Evolutionary conservation across 768 basidiomycete species (phyloP).

Genomic region (Saitozyma sp.): DNA sequence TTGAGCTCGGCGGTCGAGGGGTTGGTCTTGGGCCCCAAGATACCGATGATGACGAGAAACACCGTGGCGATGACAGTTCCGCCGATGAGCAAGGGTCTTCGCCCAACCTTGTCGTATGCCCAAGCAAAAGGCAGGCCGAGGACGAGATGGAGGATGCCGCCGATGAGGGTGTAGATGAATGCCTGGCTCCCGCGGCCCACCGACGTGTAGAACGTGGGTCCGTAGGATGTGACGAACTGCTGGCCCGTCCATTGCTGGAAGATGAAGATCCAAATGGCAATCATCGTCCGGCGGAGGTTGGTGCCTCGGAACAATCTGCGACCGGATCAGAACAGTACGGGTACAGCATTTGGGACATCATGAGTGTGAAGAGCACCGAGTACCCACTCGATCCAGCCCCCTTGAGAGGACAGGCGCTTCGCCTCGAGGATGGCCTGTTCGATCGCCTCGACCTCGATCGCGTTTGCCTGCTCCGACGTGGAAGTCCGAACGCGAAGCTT

Average conservation of each 20-base stretch:
- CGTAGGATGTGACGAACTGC: constrained; percentile 19
- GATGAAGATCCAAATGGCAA: constrained; percentile 9
- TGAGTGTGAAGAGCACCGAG: not conserved
- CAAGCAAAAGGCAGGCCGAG: constrained; percentile 6
- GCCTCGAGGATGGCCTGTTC: constrained; percentile 9
- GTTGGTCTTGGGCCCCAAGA: constrained; percentile 2
- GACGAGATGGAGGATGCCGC: constrained; percentile 3
- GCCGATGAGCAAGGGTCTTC: constrained; percentile 14
- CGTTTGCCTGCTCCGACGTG: not conserved
- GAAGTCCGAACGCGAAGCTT: not conserved
- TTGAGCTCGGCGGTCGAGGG: constrained; percentile 8
- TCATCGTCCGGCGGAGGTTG: not conserved
- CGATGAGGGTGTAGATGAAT: constrained; percentile 16
- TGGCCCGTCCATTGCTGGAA: constrained; percentile 12
- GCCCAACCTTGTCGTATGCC: constrained; percentile 11
- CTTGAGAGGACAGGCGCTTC: not conserved
- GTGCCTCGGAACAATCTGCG: not conserved
- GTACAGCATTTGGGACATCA: not conserved
- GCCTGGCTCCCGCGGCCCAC: constrained; percentile 14
- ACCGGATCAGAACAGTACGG: not conserved
- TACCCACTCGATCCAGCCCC: not conserved
- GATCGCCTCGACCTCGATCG: constrained; percentile 12
- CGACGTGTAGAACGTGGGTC: constrained; percentile 14
- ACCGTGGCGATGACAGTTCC: constrained; percentile 2
- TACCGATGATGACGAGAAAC: constrained; percentile 8